These are phyloP conservation scores for Mucor mucedo DNA, from an alignment of 371 early-diverging fungal species.

Conservation along the genomic window DNA sequence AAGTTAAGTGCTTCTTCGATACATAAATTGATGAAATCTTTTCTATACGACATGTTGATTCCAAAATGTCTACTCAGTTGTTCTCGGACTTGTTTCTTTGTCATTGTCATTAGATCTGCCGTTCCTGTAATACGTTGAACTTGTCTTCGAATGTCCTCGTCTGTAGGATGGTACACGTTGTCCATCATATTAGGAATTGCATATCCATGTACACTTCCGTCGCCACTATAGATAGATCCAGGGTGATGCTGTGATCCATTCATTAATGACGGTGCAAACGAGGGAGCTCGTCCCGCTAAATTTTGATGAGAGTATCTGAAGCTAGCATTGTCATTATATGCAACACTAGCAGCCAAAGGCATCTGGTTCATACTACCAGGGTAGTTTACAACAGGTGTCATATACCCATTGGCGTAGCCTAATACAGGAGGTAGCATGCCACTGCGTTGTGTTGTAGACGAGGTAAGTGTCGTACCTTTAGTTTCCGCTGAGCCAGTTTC, in stretches of 20 bases:
- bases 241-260: conserved; percentile 17
- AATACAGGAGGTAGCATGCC: conserved; percentile 17
- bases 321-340: conserved; percentile 24
- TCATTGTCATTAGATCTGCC: conserved; percentile 79
- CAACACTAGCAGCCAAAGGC: conserved; percentile 3
- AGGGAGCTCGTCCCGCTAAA: conserved; percentile 20
- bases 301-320: conserved; percentile 36
- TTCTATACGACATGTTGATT: conserved; percentile 73
- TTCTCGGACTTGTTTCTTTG: conserved; percentile 89
- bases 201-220: conserved; percentile 15
- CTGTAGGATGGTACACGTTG: conserved; percentile 57
- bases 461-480: conserved; percentile 35
- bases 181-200: conserved; percentile 16
- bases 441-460: conserved; percentile 27
- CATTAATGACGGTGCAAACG: conserved; percentile 17
- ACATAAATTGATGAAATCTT: conserved; percentile 84
- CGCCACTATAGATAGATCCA: conserved; percentile 29
- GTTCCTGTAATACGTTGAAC: conserved; percentile 76
- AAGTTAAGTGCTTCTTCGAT: conserved; percentile 78
- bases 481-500: conserved; percentile 65
- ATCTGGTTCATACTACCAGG: conserved; percentile 27
- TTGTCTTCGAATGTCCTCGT: conserved; percentile 77
- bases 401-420: conserved; percentile 17
- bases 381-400: conserved; percentile 26
- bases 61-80: conserved; percentile 77